Conservation (phyloP, 192 early-diverging fungal species). For the Radiomyces spectabilis region DNA sequence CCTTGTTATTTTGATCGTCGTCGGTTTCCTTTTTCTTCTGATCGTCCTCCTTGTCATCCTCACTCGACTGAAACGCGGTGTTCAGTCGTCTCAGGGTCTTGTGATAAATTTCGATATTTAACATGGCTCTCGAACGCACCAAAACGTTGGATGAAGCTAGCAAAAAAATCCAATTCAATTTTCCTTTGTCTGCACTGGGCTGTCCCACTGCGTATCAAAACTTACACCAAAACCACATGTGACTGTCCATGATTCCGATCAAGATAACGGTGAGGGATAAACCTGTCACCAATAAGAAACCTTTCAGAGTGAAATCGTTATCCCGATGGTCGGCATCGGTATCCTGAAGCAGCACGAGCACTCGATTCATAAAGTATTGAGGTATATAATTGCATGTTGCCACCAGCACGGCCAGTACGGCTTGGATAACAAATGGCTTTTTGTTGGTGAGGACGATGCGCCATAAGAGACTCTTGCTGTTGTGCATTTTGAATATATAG, state of each 20-base stretch:
- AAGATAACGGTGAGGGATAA: slow-evolving; percentile 40
- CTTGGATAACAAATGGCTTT: background rate
- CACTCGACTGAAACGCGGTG: background rate
- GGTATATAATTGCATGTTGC: slow-evolving; percentile 8
- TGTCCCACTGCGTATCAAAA: too few relatives aligned
- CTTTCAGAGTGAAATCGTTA: slow-evolving; percentile 34
- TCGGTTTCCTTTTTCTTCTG: slow-evolving; percentile 9
- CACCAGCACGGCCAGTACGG: background rate
- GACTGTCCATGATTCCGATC: slow-evolving; percentile 25
- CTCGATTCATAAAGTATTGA: slow-evolving; percentile 23
- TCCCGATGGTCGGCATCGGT: background rate
- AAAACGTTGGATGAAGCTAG: slow-evolving; percentile 22
- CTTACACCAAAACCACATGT: slow-evolving; percentile 32
- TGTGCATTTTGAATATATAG: slow-evolving; percentile 21
- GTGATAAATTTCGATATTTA: slow-evolving; percentile 50
- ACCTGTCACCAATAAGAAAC: slow-evolving; percentile 49
- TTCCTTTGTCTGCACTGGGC: too few relatives aligned
- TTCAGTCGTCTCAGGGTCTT: slow-evolving; percentile 44
- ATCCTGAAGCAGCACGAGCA: slow-evolving; percentile 11
- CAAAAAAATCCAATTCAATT: too few relatives aligned
- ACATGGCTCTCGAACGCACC: slow-evolving; percentile 16
- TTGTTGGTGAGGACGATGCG: slow-evolving; percentile 2
- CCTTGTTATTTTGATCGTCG: slow-evolving; percentile 8
- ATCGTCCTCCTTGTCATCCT: slow-evolving; percentile 21
- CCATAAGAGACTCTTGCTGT: slow-evolving; percentile 1